Evolutionary conservation across 441 rosid genomes (phyloP).

Genomic region (Syzygium malaccense): DNA sequence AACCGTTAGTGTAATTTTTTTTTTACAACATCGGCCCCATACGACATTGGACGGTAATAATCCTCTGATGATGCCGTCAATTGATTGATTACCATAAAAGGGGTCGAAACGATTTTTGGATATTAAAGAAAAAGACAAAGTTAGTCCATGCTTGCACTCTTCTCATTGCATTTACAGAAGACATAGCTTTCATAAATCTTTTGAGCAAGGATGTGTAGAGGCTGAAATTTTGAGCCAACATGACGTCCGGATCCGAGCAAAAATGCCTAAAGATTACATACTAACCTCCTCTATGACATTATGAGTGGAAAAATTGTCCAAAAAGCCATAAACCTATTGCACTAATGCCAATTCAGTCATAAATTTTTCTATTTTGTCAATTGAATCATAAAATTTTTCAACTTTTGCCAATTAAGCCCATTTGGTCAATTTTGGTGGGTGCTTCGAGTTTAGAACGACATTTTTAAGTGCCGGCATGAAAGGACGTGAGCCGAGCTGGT

Average conservation of each 20-base stretch:
- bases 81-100: neutral
- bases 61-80: neutral
- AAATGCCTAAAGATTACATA: neutral
- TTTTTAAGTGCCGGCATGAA: neutral
- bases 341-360: neutral
- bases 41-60: neutral
- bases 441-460: neutral
- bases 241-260: neutral
- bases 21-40: too few species aligned
- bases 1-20: too few species aligned
- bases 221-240: neutral
- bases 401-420: too few species aligned
- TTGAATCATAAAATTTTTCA: too few species aligned
- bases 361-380: neutral
- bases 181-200: neutral
- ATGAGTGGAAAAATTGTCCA: neutral
- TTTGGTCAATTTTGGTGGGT: neutral
- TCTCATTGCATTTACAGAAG: neutral
- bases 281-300: neutral
- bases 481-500: neutral
- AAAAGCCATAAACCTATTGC: neutral
- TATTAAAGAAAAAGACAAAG: neutral
- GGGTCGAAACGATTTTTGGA: neutral
- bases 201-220: neutral
- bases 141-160: neutral